Evolutionary conservation across 1,284 basidiomycete genomes (phyloP), one percentile per base, ranked within the genome.

Genomic region (Naganishia albida): DNA sequence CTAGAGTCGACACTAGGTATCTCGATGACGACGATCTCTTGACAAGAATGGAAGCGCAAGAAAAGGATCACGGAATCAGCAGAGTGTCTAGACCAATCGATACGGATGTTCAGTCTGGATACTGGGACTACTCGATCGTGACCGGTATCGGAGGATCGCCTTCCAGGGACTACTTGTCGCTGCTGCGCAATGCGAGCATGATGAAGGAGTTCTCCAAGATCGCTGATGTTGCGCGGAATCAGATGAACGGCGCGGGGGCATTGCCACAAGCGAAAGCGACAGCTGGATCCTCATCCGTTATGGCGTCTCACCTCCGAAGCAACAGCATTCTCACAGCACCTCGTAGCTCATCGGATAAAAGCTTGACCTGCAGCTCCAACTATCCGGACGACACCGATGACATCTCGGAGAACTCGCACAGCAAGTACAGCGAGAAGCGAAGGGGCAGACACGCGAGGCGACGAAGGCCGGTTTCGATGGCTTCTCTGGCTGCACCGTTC

Each of bases 81-180:
- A 15, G 25, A 7, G 44, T n/a, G 12, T 16, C 10, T 15, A 30
- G 16, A 46, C 39, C n/a, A 2, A 39, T 8, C 30, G 23, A 49
- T 20, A 18, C 10, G 34, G 46, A 48, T 2, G 26, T 56, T n/a
- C 25, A 23, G 25, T 56, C 54, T 26, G 57, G 57, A 1, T 60
- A 60, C 28, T 60, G 57, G 57, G 57, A 60, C 43, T 60, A 60
- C n/a, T 60, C 57, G 12, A 60, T 60, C 23, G 46, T 60, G 1
- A 60, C 57, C 15, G 57, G 57, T 18, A 25, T 60, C 23, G 57
- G 34, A 26, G 57, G 57, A 16, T 60, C 57, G 10, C 57, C 57
- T 2, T 40, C 57, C 18, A 38, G 34, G 16, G 57, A 60, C 28
- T 50, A 40, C 57, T 10, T 46, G 46, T 2, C 26, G 57, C 34